Conservation (phyloP, 1,284 basidiomycete genomes). For the Acaromyces ingoldii region DNA sequence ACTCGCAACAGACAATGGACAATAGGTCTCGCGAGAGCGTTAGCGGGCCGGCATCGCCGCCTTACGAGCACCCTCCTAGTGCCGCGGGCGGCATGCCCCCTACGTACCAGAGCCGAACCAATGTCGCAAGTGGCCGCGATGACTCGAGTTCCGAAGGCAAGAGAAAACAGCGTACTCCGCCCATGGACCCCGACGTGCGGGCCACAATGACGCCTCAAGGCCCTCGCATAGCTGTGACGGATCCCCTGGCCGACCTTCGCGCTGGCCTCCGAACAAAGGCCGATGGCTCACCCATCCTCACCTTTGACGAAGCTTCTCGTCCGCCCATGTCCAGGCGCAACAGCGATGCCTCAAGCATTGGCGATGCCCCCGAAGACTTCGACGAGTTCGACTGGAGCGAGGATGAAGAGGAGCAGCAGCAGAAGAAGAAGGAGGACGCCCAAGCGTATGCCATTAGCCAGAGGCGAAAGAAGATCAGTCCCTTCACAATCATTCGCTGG, state of each 20-base stretch:
- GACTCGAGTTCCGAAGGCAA: slow-evolving; percentile 9
- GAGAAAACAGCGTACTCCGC: slow-evolving; percentile 3
- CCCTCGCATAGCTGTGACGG: slow-evolving; percentile 35
- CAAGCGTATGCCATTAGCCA: slow-evolving; percentile 5
- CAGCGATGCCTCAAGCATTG: slow-evolving; percentile 27
- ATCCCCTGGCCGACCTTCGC: slow-evolving; percentile 40
- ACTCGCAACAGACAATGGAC: too few relatives aligned
- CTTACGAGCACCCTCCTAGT: slow-evolving; percentile 29
- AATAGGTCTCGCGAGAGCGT: too few relatives aligned
- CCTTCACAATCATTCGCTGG: slow-evolving; percentile 34
- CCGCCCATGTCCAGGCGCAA: slow-evolving; percentile 22
- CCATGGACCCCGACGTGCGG: not conserved
- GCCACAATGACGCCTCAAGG: slow-evolving; percentile 3
- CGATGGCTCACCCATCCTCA: slow-evolving; percentile 11
- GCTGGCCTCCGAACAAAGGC: slow-evolving; percentile 7
- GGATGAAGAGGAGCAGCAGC: slow-evolving; percentile 40
- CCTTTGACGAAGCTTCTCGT: slow-evolving; percentile 12
- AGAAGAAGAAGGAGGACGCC: slow-evolving; percentile 28
- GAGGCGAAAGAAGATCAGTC: slow-evolving; percentile 17
- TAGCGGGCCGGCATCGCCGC: slow-evolving; percentile 25
- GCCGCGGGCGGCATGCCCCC: slow-evolving; percentile 10
- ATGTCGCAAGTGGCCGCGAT: slow-evolving; percentile 9
- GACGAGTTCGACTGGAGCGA: slow-evolving; percentile 48
- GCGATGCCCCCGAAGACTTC: slow-evolving; percentile 20
- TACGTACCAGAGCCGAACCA: slow-evolving; percentile 24